These are phyloP conservation scores for Houttuynia cordata DNA, from an alignment of 164 flowering plant species.

Conservation along the genomic window DNA sequence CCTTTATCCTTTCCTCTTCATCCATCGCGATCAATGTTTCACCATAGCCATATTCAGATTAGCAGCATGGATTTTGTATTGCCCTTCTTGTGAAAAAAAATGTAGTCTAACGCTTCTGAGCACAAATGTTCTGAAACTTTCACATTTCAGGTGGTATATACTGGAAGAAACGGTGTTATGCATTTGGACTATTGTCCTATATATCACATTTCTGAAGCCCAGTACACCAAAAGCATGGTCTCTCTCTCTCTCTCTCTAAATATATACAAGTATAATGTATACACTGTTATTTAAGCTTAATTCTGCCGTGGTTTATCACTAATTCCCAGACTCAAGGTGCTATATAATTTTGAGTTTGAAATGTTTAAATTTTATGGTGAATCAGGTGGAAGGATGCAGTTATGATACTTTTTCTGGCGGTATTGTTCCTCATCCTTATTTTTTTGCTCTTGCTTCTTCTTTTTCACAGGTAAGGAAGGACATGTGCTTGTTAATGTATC, in stretches of 20 bases:
- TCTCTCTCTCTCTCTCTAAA: not conserved
- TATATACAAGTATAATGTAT: too few relatives aligned
- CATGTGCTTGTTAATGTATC: not conserved
- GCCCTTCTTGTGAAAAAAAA: too few relatives aligned
- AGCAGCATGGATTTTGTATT: not conserved
- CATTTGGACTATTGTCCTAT: conserved; percentile 79
- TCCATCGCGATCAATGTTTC: not conserved
- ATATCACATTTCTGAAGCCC: conserved; percentile 53
- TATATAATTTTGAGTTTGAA: too few relatives aligned
- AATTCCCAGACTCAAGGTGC: too few relatives aligned
- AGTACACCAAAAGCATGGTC: conserved; percentile 58
- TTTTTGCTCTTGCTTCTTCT: conserved; percentile 66
- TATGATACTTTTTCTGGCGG: conserved; percentile 46
- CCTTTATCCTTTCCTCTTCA: too few relatives aligned
- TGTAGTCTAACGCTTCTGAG: not conserved
- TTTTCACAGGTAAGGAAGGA: conserved; percentile 60
- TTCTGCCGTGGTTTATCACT: not conserved
- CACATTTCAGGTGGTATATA: conserved; percentile 75
- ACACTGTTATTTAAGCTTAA: not conserved
- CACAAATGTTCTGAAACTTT: conserved; percentile 3
- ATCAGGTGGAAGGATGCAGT: conserved; percentile 80
- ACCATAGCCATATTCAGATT: not conserved
- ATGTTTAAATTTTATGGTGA: too few relatives aligned
- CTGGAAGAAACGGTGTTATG: conserved; percentile 74
- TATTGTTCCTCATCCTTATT: conserved; percentile 39